Evolutionary conservation across 2,329 filamentous ascomycete genomes (phyloP), one percentile per base, ranked within the genome.

Genomic region (Thelonectria rubi): DNA sequence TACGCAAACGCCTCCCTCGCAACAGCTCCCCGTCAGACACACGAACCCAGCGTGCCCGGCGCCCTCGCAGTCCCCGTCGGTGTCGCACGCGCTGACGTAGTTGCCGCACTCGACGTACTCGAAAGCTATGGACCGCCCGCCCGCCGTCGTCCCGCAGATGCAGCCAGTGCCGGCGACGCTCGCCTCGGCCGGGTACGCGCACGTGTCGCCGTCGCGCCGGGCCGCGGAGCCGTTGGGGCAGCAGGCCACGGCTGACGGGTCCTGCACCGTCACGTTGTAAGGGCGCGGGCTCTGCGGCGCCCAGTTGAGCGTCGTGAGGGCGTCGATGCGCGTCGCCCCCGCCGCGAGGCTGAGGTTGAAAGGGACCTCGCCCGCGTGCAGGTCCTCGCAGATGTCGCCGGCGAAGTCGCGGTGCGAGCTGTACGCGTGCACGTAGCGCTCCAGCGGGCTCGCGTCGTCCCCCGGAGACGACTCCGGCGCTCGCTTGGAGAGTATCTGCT

Each of bases 11-110:
- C 76, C 76, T 1, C 65, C 63, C 1, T 72, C 75, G 42, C 76
- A 78, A 49, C 76, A 78, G 54, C 73, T 77, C n/a, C 75, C 76
- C 10, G 65, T 72, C 48, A 78, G 32, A 42, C 76, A 78, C 40
- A 76, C 62, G 57, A 70, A 73, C 3, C 65, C 69, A 11, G 59
- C 42, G 9, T 73, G 63, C 0, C 68, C 71, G 15, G 72, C 65
- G 1, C 47, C 60, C 5, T 62, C 63, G 48, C 76, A 78, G 14
- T 74, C 73, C 1, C 58, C 59, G 37, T 75, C 73, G 3, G 56
- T 50, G 24, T 62, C 39, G 54, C 74, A 76, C 46, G 55, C 43
- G 32, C 67, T 66, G 20, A 69, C 71, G 52, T 69, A 77, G 55
- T 76, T 76, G 2, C 69, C 71, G 43, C 76, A 78, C 65, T 77